Base-by-base conservation (phyloP, 352 stramenopile species). In the Phytophthora sp. region DNA sequence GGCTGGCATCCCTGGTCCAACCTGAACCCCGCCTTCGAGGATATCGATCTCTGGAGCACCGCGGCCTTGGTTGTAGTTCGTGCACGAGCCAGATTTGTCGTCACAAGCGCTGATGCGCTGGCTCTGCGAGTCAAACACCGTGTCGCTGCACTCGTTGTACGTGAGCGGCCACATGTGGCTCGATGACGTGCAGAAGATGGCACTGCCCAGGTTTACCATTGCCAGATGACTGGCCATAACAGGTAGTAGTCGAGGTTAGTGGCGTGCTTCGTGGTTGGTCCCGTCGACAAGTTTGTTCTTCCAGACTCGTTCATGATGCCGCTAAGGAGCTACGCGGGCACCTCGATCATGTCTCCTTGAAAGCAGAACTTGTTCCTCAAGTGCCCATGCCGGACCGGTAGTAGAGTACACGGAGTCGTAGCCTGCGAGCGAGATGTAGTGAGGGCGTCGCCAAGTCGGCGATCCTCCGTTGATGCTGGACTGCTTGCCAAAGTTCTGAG, bases 351-450 rank as follows among this genome's bases (percentile, higher is more conserved):
- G 15, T 92, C 94, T 2, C 92, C 94, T 36, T 96, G 95, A 67
- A 98, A 97, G 74, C 94, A 98, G 65, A 98, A 98, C 45, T 98
- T 98, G 67, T 98, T 97, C 94, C 93, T 98, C 0, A 66, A 82
- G 97, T 97, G 91, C 3, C 51, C 91, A 98, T 98, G 11, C 76
- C 86, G 3, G 42, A 51, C 5, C 73, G 74, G 60, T 90, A 89
- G 58, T 60, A 71, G 33, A 0, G 20, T n/a, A 20, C 20, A 41
- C 35, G 20, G 13, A 8, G 31, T 38, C 7, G 11, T 13, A 38
- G 31, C 31, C 31, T 38, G 31, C 9, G 12, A 13, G 31, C 5
- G 31, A 38, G 5, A 38, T 38, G 31, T 38, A 38, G 31, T 38
- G 3, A 38, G 31, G 16, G 9, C 31, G 31, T 38, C 4, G n/a